Conservation (phyloP, 441 rosid species). For the Euphorbia schlechtendalii region DNA sequence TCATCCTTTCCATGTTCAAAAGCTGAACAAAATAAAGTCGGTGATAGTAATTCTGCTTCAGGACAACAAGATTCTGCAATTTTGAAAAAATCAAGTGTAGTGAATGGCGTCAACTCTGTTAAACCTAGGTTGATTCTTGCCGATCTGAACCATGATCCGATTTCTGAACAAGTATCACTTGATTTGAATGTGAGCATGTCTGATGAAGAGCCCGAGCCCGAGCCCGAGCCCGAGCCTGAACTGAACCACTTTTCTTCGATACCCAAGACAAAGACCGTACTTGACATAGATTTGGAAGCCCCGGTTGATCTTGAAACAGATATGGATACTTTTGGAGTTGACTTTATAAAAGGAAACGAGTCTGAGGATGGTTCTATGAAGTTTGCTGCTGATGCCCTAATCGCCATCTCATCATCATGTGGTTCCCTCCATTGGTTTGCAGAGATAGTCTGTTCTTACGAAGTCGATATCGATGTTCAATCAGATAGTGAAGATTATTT, state of each 20-base stretch:
- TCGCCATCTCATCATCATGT: conserved; percentile 49
- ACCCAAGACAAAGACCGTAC: conserved; percentile 22
- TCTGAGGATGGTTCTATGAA: conserved; percentile 22
- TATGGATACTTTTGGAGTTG: conserved; percentile 10
- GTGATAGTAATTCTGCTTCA: conserved; percentile 20
- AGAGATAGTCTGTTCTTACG: conserved; percentile 38
- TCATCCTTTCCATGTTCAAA: conserved; percentile 15
- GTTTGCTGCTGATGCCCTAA: conserved; percentile 67
- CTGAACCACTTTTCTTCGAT: conserved; percentile 14
- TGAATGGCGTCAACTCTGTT: conserved; percentile 12
- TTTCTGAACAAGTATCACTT: conserved; percentile 16
- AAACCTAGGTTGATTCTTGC: conserved; percentile 22
- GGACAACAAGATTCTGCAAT: too few relatives aligned
- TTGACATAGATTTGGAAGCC: conserved; percentile 46
- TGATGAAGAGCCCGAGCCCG: conserved; percentile 21
- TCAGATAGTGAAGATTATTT: conserved; percentile 34
- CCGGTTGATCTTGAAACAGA: conserved; percentile 31
- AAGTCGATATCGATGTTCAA: conserved; percentile 26
- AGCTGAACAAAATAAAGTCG: conserved; percentile 21
- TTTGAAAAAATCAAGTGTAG: conserved; percentile 20
- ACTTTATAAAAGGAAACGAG: conserved; percentile 18
- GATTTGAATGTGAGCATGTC: conserved; percentile 34
- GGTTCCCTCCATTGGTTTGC: conserved; percentile 73
- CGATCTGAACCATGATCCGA: conserved; percentile 27
- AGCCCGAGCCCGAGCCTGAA: not conserved